Evolutionary conservation across 108 stramenopile genomes (phyloP).

Genomic region (Aurantiochytrium sp.): DNA sequence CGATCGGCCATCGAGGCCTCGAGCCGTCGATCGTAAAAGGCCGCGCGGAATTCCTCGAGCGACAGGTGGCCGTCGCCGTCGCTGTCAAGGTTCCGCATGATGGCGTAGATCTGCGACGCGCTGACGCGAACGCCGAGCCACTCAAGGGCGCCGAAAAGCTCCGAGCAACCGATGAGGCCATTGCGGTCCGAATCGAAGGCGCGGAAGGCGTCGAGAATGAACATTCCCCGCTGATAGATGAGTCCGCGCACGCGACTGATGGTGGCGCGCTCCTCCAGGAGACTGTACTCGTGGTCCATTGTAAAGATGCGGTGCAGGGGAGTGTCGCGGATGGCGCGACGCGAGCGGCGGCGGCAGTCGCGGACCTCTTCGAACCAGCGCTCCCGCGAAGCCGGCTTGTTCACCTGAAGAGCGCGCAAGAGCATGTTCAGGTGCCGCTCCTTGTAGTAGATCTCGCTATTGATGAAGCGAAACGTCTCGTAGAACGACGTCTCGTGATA

Average conservation of each 20-base stretch:
- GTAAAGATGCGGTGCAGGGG: conserved; percentile 46
- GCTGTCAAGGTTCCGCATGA: conserved; percentile 50
- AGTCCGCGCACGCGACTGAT: conserved; percentile 17
- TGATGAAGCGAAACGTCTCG: conserved; percentile 52
- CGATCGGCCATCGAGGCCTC: neutral
- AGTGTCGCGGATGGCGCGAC: conserved; percentile 41
- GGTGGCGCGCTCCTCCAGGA: conserved; percentile 50
- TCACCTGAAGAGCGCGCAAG: conserved; percentile 49
- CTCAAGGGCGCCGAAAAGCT: conserved; percentile 85
- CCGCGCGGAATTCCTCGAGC: conserved; percentile 57
- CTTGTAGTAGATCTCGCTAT: conserved; percentile 43
- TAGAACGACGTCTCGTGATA: conserved; percentile 48
- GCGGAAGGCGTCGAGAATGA: conserved; percentile 77
- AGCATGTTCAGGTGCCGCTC: conserved; percentile 42
- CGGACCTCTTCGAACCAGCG: conserved; percentile 54
- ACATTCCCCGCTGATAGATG: conserved; percentile 49
- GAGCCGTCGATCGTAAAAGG: conserved; percentile 44
- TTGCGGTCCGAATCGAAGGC: conserved; percentile 87
- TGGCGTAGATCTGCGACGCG: conserved; percentile 50
- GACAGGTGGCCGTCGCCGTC: conserved; percentile 47
- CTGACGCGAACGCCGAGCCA: conserved; percentile 68
- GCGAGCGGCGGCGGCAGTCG: conserved; percentile 50
- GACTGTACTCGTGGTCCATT: conserved; percentile 48
- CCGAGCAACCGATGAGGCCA: conserved; percentile 83
- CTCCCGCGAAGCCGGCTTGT: conserved; percentile 35